Conservation (phyloP, 2,329 filamentous ascomycete genomes). For the Stagonosporopsis tanaceti region DNA sequence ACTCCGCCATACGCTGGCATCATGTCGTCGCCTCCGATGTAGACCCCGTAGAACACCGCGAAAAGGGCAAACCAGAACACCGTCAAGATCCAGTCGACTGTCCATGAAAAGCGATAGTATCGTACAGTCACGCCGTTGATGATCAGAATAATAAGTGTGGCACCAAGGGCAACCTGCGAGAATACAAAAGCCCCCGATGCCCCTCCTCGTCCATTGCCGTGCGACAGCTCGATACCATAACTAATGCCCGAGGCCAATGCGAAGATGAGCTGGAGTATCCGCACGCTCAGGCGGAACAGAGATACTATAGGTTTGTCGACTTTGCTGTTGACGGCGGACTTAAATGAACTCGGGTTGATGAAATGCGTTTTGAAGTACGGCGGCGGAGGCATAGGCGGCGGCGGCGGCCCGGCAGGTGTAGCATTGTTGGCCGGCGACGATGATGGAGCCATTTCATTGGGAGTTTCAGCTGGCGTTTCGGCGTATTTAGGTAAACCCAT, state of each 20-base stretch:
- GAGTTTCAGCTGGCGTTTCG: neutral
- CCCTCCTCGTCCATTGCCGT: conserved; percentile 9
- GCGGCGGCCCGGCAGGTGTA: conserved; percentile 7
- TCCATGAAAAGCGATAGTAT: conserved; percentile 32
- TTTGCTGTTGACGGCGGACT: conserved; percentile 27
- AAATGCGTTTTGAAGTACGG: conserved; percentile 31
- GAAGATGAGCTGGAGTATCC: conserved; percentile 34
- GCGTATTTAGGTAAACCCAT: neutral
- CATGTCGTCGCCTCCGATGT: conserved; percentile 1
- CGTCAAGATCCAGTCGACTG: conserved; percentile 29
- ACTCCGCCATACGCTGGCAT: conserved; percentile 18
- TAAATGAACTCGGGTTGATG: conserved; percentile 29
- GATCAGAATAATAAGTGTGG: conserved; percentile 26
- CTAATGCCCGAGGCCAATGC: conserved; percentile 35
- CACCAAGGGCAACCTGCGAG: conserved; percentile 28
- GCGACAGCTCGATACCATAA: conserved; percentile 32
- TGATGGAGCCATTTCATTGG: neutral
- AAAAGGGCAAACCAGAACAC: conserved; percentile 37
- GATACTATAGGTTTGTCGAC: conserved; percentile 29
- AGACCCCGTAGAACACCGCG: conserved; percentile 29
- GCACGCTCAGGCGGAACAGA: conserved; percentile 32
- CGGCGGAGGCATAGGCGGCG: conserved; percentile 27
- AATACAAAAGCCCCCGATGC: conserved; percentile 28
- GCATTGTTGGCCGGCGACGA: conserved; percentile 1
- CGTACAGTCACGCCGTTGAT: conserved; percentile 31